These are phyloP conservation scores for Discostella stelligeroides DNA, from an alignment of 108 stramenopile species.

Conservation along the genomic window DNA sequence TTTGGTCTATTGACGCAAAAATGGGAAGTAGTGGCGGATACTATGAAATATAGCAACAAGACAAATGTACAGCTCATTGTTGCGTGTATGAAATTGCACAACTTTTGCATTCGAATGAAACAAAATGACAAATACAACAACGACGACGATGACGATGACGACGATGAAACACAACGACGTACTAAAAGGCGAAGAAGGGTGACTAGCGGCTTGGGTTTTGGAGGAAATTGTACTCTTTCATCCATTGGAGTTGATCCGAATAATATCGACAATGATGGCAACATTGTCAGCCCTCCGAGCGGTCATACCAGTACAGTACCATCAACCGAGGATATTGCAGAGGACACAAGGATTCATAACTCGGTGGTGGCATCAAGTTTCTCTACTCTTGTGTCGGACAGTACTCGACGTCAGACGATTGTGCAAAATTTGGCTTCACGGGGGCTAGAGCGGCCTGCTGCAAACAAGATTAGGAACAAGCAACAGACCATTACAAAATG, in stretches of 20 bases:
- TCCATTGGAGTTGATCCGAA: not conserved
- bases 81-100: constrained; percentile 1
- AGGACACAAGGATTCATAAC: not conserved
- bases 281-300: not conserved
- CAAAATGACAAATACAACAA: not conserved
- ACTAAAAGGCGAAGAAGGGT: not conserved
- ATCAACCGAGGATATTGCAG: not conserved
- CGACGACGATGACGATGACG: not conserved
- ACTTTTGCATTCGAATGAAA: constrained; percentile 10
- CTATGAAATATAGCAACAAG: not conserved
- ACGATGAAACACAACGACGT: not conserved
- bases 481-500: no score
- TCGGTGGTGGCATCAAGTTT: not conserved
- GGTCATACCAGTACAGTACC: not conserved
- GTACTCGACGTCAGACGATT: constrained; percentile 1
- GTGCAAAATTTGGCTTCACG: not conserved
- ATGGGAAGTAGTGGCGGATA: not conserved
- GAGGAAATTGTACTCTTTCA: not conserved
- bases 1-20: constrained; percentile 5
- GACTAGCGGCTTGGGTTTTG: not conserved
- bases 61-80: constrained; percentile 1
- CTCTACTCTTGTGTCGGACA: constrained; percentile 2
- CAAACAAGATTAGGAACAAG: not conserved
- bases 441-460: not conserved
- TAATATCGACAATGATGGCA: constrained; percentile 7